Percentiles rank a stretch among this genome's conserved stretches.
These are phyloP conservation scores for Apiospora malaysiana DNA, from an alignment of 2,329 filamentous ascomycete species.

Conservation along the genomic window DNA sequence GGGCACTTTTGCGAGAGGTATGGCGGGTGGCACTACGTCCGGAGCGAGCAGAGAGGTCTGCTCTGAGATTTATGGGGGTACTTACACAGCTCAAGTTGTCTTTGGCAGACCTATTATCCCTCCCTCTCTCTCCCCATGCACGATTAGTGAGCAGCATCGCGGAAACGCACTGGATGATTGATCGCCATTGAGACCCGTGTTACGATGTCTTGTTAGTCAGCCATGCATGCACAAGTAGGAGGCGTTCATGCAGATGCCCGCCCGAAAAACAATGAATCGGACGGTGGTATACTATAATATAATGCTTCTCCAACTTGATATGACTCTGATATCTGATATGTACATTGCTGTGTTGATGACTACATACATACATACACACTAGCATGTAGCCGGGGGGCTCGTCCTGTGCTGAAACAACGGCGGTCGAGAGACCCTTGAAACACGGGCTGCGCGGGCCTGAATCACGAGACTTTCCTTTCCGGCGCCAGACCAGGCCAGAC, in stretches of 20 bases:
- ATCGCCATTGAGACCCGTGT: not conserved
- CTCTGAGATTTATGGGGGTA: no score
- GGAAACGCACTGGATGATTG: not conserved
- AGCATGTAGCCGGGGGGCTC: no score
- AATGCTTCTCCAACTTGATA: not conserved
- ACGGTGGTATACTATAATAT: no score
- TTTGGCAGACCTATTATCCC: not conserved
- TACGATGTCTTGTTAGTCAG: not conserved
- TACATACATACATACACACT: no score
- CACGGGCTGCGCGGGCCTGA: not conserved
- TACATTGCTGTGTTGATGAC: not conserved
- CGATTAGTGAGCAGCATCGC: not conserved
- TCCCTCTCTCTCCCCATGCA: not conserved
- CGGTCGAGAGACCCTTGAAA: not conserved
- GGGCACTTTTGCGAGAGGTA: no score
- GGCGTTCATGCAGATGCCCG: not conserved
- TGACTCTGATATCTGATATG: not conserved
- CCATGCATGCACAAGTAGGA: not conserved
- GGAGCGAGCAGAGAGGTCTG: no score
- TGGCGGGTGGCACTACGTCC: no score
- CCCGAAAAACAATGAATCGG: not conserved
- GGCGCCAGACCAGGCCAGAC: not conserved
- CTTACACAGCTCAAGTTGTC: no score
- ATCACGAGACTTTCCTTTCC: slow-evolving; percentile 11
- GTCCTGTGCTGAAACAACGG: slow-evolving; percentile 13